Percentiles rank a stretch among this genome's conserved stretches.
phyloP scores from a whole-genome alignment of 192 early-diverging fungal genomes.

The Linnemannia zychae region DNA sequence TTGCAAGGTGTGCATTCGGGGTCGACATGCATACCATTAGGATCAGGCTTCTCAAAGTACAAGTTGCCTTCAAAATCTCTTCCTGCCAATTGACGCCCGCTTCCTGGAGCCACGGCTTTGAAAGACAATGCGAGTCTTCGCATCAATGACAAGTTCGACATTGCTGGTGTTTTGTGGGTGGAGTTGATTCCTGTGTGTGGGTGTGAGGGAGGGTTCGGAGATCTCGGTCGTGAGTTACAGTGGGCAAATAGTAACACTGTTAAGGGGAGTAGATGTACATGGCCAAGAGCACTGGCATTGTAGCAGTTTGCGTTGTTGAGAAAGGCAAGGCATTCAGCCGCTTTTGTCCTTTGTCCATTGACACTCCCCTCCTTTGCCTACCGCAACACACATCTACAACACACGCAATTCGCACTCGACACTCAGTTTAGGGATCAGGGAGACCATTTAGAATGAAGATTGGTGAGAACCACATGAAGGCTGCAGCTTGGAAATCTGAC shows the following conservation, averaged over 20 bases:
- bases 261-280: slow-evolving; percentile 1
- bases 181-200: neutral
- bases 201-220: neutral
- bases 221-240: neutral
- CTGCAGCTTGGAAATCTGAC: neutral
- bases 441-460: slow-evolving; percentile 10
- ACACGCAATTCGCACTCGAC: neutral
- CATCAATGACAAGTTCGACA: slow-evolving; percentile 40
- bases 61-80: slow-evolving; percentile 50
- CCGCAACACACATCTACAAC: neutral
- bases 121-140: slow-evolving; percentile 33
- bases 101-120: slow-evolving; percentile 38
- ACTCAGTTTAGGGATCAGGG: neutral
- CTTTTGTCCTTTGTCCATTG: neutral
- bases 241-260: neutral
- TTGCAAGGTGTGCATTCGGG: too few relatives aligned
- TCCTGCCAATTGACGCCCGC: slow-evolving; percentile 37
- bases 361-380: neutral
- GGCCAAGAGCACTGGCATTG: too few relatives aligned
- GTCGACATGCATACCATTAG: slow-evolving; percentile 33
- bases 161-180: too few relatives aligned
- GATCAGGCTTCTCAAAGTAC: slow-evolving; percentile 55
- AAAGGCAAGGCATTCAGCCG: too few relatives aligned
- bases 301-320: too few relatives aligned
- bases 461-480: neutral